Evolutionary conservation across 108 stramenopile species (phyloP).

Genomic region (Nannochloropsis oceanica): DNA sequence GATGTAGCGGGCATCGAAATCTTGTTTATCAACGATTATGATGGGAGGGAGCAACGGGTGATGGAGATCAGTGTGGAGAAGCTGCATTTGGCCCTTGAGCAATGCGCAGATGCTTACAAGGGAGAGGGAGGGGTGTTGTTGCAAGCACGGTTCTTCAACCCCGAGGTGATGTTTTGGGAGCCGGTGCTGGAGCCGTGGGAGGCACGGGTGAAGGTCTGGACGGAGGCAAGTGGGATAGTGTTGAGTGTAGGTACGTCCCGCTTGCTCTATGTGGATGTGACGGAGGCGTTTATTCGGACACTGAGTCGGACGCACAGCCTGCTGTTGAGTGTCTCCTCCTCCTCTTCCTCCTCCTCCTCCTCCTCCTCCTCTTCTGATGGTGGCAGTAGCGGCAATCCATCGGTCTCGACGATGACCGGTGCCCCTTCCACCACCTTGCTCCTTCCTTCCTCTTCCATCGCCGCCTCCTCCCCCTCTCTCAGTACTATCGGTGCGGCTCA

Average conservation of each 20-base stretch:
- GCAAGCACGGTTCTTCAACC: background rate
- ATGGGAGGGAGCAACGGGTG: background rate
- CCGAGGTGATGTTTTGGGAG: background rate
- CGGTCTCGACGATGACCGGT: background rate
- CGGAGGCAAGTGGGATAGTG: background rate
- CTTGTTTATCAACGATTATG: background rate
- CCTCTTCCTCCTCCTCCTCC: background rate
- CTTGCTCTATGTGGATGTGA: background rate
- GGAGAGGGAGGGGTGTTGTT: background rate
- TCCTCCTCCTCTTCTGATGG: background rate
- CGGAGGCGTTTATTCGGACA: background rate
- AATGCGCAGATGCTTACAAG: background rate
- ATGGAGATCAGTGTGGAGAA: background rate
- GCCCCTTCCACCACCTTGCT: background rate
- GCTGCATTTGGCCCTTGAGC: background rate
- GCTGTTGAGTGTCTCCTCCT: background rate
- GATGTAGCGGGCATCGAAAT: background rate
- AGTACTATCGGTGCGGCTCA: background rate
- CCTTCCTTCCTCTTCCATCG: background rate
- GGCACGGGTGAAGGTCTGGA: background rate
- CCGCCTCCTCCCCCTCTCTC: background rate
- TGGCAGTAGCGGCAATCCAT: too few species aligned
- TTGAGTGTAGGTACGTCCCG: background rate
- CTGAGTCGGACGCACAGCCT: background rate
- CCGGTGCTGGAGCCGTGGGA: background rate